These are phyloP conservation scores for Pestalotiopsis fici DNA, from an alignment of 2,329 filamentous ascomycete genomes.

Conservation along the genomic window DNA sequence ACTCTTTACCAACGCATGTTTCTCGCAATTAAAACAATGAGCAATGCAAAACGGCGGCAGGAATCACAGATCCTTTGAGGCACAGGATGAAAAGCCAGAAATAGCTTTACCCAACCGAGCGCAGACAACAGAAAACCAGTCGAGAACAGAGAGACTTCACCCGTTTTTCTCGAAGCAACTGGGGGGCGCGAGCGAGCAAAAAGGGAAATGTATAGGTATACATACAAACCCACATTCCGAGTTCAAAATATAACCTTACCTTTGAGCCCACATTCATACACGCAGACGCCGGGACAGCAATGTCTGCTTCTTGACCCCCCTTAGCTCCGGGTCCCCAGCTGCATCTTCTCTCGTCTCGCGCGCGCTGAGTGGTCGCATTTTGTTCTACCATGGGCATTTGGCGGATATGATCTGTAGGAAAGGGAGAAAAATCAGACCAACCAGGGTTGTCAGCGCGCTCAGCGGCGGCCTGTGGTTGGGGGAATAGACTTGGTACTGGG, in stretches of 20 bases:
- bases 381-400: neutral
- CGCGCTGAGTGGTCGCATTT: slow-evolving; percentile 5
- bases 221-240: neutral
- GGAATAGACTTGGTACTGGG: neutral
- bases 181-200: neutral
- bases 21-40: neutral
- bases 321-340: neutral
- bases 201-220: neutral
- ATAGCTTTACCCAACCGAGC: neutral
- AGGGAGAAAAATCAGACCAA: neutral
- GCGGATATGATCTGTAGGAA: neutral
- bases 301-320: too few species aligned
- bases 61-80: slow-evolving; percentile 4
- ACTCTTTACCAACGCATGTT: slow-evolving; percentile 15
- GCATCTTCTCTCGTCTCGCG: neutral
- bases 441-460: slow-evolving; percentile 2
- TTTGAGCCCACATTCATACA: neutral
- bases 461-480: slow-evolving; percentile 2
- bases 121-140: neutral
- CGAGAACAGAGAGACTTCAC: neutral
- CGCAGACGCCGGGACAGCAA: neutral
- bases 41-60: neutral
- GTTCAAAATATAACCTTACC: neutral
- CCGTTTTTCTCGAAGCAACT: neutral
- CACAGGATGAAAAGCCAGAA: neutral